Evolutionary conservation across 768 basidiomycete genomes (phyloP).

Genomic region (Lyophyllum decastes): DNA sequence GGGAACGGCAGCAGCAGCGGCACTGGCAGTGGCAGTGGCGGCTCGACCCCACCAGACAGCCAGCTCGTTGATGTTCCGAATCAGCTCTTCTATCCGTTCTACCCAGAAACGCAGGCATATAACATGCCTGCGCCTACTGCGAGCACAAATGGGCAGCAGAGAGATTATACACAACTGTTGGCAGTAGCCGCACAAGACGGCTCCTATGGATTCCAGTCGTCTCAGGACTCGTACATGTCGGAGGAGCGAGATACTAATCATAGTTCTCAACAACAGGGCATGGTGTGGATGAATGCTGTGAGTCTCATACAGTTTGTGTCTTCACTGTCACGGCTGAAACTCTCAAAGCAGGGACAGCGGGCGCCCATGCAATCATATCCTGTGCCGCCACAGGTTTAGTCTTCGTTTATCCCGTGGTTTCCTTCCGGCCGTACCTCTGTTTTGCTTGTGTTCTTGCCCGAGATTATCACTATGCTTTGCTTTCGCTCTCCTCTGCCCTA

Average conservation of each 20-base stretch:
- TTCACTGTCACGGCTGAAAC: neutral
- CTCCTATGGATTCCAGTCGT: constrained; percentile 54
- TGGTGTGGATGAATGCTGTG: constrained; percentile 46
- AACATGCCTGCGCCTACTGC: constrained; percentile 8
- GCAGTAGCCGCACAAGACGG: constrained; percentile 58
- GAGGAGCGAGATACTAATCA: constrained; percentile 58
- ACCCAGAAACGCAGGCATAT: constrained; percentile 49
- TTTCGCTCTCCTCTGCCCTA: neutral
- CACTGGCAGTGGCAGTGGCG: constrained; percentile 30
- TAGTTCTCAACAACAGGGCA: constrained; percentile 25
- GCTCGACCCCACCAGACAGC: constrained; percentile 39
- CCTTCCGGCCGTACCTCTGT: neutral
- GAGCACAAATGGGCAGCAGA: constrained; percentile 19
- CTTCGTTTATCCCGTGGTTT: neutral
- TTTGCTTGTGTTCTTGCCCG: neutral
- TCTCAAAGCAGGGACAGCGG: constrained; percentile 13
- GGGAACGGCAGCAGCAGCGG: constrained; percentile 28
- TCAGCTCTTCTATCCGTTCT: constrained; percentile 78
- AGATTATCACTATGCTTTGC: neutral
- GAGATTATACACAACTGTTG: constrained; percentile 56
- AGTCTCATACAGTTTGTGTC: constrained; percentile 21
- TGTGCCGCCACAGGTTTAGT: constrained; percentile 14
- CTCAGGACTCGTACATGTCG: constrained; percentile 66
- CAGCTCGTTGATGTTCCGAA: constrained; percentile 68
- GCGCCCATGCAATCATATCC: constrained; percentile 12